These are phyloP conservation scores for Vicia villosa DNA, from an alignment of 306 rosid genomes.

Conservation along the genomic window DNA sequence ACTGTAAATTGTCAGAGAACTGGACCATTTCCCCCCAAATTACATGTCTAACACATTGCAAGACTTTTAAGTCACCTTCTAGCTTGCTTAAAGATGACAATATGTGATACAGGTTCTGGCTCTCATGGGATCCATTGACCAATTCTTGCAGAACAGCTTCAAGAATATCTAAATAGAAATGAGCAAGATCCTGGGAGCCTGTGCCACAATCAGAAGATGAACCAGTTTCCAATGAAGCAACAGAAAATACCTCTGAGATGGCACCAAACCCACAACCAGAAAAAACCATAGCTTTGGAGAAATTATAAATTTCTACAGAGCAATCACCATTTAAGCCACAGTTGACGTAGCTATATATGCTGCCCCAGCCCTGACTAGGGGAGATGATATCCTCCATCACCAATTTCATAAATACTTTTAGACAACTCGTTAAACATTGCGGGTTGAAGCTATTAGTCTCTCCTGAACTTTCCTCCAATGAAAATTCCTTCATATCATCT, in stretches of 20 bases:
- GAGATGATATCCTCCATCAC: conserved; percentile 88
- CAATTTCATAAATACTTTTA: conserved; percentile 73
- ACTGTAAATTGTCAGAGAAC: conserved; percentile 83
- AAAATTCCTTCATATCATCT: conserved; percentile 79
- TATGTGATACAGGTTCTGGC: conserved; percentile 65
- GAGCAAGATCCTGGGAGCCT: conserved; percentile 67
- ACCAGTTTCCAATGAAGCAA: conserved; percentile 56
- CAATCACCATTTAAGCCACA: conserved; percentile 66
- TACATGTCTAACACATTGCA: conserved; percentile 72
- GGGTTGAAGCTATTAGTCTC: conserved; percentile 53
- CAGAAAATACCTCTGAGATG: conserved; percentile 75
- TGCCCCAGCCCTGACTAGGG: conserved; percentile 92
- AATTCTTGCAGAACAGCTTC: conserved; percentile 69
- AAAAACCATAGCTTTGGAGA: conserved; percentile 86
- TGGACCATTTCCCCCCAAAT: conserved; percentile 86
- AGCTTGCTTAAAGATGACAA: conserved; percentile 83
- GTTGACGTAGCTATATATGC: conserved; percentile 58
- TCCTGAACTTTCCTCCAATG: conserved; percentile 46
- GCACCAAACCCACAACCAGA: conserved; percentile 93
- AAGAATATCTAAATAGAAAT: conserved; percentile 68
- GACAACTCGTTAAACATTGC: conserved; percentile 65
- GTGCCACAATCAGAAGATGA: conserved; percentile 41
- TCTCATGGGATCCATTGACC: conserved; percentile 65
- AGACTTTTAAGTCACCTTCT: conserved; percentile 72
- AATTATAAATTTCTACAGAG: conserved; percentile 56